A percentile compares a stretch with the other conserved stretches of the same genome.
phyloP scores from a whole-genome alignment of 1,284 basidiomycete species.

The Amylostereum areolatum region DNA sequence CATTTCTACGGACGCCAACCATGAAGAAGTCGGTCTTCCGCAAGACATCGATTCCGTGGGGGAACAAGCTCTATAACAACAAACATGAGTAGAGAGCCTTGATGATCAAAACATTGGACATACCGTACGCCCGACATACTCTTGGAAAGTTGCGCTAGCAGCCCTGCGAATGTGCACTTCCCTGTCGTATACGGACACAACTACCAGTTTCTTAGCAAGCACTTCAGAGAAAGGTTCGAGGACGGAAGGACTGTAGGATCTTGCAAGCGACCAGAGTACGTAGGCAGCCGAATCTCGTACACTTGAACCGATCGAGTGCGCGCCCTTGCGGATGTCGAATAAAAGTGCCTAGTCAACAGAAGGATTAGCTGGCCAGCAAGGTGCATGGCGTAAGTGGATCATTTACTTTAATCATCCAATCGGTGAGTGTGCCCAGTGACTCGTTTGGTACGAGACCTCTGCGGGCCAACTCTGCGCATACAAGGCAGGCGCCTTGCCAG shows the following conservation, averaged over 20 bases:
- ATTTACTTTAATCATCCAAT: slow-evolving; percentile 75
- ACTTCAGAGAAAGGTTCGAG: slow-evolving; percentile 57
- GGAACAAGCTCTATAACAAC: slow-evolving; percentile 67
- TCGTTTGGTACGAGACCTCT: slow-evolving; percentile 63
- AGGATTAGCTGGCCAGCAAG: slow-evolving; percentile 9
- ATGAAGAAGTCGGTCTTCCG: slow-evolving; percentile 93
- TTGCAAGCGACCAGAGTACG: slow-evolving; percentile 90
- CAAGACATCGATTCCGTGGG: slow-evolving; percentile 91
- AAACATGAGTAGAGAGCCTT: slow-evolving; percentile 9
- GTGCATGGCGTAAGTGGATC: slow-evolving; percentile 9
- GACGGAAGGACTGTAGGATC: slow-evolving; percentile 60
- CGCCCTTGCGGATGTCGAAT: slow-evolving; percentile 89
- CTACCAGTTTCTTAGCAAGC: slow-evolving; percentile 69
- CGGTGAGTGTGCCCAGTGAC: slow-evolving; percentile 57
- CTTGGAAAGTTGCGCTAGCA: slow-evolving; percentile 96
- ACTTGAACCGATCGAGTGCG: slow-evolving; percentile 90
- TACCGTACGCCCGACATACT: slow-evolving; percentile 91
- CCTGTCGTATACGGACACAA: slow-evolving; percentile 84
- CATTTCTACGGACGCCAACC: slow-evolving; percentile 79
- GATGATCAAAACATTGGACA: slow-evolving; percentile 22
- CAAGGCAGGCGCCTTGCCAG: slow-evolving; percentile 95
- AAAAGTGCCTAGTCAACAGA: slow-evolving; percentile 72
- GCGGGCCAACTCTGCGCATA: slow-evolving; percentile 88
- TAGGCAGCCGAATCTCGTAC: slow-evolving; percentile 95
- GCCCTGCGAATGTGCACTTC: slow-evolving; percentile 95